Conservation (phyloP, 1,284 basidiomycete species). For the Xerocomus tenax region DNA sequence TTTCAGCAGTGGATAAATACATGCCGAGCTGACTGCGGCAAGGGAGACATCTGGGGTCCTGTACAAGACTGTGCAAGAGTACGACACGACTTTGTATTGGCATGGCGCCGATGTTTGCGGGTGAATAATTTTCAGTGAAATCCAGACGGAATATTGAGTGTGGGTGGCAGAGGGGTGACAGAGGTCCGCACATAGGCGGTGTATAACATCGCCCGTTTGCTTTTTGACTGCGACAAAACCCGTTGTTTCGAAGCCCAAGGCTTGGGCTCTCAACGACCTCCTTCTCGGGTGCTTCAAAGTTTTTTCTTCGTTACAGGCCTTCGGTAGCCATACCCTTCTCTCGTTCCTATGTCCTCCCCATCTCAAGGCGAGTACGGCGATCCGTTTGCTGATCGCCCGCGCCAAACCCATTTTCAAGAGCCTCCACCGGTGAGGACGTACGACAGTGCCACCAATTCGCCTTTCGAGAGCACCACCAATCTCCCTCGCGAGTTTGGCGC, state of each 20-base stretch:
- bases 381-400: constrained; percentile 62
- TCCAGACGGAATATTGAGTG: background rate
- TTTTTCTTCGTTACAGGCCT: constrained; percentile 11
- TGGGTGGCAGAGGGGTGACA: constrained; percentile 22
- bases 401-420: constrained; percentile 53
- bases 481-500: constrained; percentile 49
- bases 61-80: background rate
- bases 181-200: constrained; percentile 26
- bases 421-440: constrained; percentile 32
- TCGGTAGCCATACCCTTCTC: background rate
- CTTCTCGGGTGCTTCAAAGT: constrained; percentile 6
- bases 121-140: too few species aligned
- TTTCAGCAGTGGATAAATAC: background rate
- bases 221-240: constrained; percentile 25
- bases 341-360: constrained; percentile 42
- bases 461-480: constrained; percentile 47
- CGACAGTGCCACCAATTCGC: constrained; percentile 38
- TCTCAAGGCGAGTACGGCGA: constrained; percentile 43
- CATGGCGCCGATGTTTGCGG: background rate
- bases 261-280: constrained; percentile 13
- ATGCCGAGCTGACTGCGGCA: constrained; percentile 9
- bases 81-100: background rate
- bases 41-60: constrained; percentile 9
- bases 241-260: constrained; percentile 6
- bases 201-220: constrained; percentile 33